phyloP scores from a whole-genome alignment of 208 protist species.

The Acanthamoeba culbertsoni region DNA sequence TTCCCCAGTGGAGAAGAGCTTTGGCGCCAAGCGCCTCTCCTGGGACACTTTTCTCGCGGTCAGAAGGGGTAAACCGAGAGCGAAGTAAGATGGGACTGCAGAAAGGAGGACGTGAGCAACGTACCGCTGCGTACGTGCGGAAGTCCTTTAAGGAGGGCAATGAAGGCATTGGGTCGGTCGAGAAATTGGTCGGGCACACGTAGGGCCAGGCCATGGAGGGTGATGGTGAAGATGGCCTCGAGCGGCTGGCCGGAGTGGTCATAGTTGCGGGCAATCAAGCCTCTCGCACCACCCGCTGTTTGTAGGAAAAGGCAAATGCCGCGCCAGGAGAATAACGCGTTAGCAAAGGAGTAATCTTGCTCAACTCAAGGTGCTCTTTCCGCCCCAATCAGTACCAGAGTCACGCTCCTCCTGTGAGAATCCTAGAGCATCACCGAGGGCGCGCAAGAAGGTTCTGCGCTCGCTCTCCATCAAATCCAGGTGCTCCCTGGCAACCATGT shows the following conservation, averaged over 20 bases:
- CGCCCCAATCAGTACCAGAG: background rate
- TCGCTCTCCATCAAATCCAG: background rate
- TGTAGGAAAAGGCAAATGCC: background rate
- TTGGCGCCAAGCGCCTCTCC: background rate
- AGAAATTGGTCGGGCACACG: background rate
- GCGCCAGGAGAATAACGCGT: background rate
- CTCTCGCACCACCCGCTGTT: background rate
- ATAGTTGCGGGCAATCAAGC: background rate
- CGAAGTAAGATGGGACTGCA: background rate
- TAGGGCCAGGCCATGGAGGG: background rate
- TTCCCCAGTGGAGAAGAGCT: background rate
- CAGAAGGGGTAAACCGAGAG: too few species aligned
- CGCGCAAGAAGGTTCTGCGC: background rate
- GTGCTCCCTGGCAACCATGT: background rate
- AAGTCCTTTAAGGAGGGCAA: background rate
- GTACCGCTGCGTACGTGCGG: background rate
- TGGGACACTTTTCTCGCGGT: background rate
- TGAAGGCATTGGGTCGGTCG: background rate
- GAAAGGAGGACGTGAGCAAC: background rate
- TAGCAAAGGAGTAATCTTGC: background rate
- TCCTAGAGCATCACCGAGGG: background rate
- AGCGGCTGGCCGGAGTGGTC: background rate
- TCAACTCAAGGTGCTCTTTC: background rate
- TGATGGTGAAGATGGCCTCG: background rate
- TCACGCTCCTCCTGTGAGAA: background rate